These are phyloP conservation scores for Penicillium angulare DNA, from an alignment of 495 filamentous ascomycete genomes.

Conservation along the genomic window DNA sequence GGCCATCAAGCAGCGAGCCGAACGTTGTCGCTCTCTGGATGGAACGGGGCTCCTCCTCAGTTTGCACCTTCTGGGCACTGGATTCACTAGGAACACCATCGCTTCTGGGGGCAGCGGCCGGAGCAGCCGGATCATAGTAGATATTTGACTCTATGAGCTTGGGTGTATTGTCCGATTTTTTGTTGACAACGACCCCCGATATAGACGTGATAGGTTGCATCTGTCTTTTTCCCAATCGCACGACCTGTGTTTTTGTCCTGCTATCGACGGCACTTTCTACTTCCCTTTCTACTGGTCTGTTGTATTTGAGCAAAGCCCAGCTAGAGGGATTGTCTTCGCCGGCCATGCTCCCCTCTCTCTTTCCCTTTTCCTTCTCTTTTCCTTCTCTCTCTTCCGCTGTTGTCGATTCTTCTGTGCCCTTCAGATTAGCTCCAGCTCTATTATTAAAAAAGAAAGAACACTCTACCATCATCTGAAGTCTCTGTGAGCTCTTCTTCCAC, in stretches of 20 bases:
- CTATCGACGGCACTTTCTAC: neutral
- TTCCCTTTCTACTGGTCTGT: neutral
- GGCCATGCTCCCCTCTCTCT: neutral
- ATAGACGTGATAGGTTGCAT: neutral
- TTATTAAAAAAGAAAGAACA: too few species aligned
- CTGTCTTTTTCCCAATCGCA: neutral
- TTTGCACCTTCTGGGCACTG: too few species aligned
- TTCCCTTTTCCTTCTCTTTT: neutral
- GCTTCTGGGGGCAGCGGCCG: too few species aligned
- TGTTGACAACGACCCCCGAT: neutral
- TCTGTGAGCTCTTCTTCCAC: too few species aligned
- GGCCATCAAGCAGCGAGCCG: neutral
- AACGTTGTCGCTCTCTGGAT: neutral
- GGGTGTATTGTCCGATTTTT: neutral
- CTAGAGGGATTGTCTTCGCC: neutral
- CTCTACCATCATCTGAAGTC: too few species aligned
- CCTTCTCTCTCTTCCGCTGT: neutral
- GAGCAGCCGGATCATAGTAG: neutral
- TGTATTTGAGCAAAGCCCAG: neutral
- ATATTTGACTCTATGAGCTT: neutral
- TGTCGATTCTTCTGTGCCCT: neutral
- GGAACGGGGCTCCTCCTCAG: neutral
- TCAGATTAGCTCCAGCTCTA: neutral
- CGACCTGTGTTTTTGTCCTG: too few species aligned
- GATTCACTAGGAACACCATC: too few species aligned